These are phyloP conservation scores for Chloroidium sp. DNA, from an alignment of 163 green algal species.

Conservation along the genomic window DNA sequence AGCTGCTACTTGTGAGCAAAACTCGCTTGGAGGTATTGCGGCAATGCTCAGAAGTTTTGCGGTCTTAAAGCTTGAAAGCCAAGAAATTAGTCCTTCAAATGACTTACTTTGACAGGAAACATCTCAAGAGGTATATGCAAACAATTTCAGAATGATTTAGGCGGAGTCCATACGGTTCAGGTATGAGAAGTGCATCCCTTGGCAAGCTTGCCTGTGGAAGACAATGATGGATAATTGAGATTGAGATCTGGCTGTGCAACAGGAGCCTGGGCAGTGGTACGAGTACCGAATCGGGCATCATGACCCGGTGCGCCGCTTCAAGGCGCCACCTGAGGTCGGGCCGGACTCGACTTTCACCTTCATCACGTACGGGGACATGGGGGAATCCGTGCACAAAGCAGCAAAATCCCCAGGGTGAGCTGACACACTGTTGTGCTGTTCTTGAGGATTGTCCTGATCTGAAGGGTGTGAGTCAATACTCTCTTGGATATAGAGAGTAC, in stretches of 20 bases:
- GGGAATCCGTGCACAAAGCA: conserved; percentile 21
- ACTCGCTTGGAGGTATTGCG: background rate
- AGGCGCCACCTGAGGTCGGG: conserved; percentile 9
- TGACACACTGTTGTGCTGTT: background rate
- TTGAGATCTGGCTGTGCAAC: background rate
- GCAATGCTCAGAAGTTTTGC: background rate
- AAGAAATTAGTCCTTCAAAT: background rate
- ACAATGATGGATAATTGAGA: no score
- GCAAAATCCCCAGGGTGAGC: conserved; percentile 38
- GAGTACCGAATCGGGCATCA: conserved; percentile 10
- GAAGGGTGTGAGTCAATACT: background rate
- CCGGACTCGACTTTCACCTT: conserved; percentile 27
- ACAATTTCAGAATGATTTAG: no score
- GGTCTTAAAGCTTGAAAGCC: background rate
- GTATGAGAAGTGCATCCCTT: no score
- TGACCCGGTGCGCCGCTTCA: conserved; percentile 10
- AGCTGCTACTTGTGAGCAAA: background rate
- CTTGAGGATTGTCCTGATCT: background rate
- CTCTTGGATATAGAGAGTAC: background rate
- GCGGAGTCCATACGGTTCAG: no score
- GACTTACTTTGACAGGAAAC: background rate
- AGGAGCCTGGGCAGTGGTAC: conserved; percentile 18
- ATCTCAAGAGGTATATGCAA: background rate
- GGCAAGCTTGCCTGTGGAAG: no score
- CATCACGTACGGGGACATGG: conserved; percentile 41